Evolutionary conservation across 441 rosid species (phyloP).

Genomic region (Croton laevigatus): DNA sequence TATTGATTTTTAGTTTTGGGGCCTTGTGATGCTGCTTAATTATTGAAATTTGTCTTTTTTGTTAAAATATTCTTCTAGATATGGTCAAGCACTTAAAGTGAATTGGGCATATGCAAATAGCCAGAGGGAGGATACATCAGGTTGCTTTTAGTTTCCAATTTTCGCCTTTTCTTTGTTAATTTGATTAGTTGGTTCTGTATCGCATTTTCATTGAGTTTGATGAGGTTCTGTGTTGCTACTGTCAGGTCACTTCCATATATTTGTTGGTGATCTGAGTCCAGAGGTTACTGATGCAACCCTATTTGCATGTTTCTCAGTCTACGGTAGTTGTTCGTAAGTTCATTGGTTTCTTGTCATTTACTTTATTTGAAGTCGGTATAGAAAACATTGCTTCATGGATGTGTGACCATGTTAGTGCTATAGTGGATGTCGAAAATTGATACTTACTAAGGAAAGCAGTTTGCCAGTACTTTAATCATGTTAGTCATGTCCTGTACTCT

Average conservation of each 20-base stretch:
- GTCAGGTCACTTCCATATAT: constrained; percentile 78
- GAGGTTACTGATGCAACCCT: constrained; percentile 91
- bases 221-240: constrained; percentile 10
- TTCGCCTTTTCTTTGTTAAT: background rate
- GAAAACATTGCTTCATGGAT: background rate
- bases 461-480: background rate
- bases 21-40: background rate
- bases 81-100: constrained; percentile 87
- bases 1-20: background rate
- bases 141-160: constrained; percentile 33
- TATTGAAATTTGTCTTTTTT: background rate
- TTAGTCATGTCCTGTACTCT: background rate
- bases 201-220: constrained; percentile 4
- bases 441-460: background rate
- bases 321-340: constrained; percentile 82
- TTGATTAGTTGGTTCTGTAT: background rate
- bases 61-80: constrained; percentile 39
- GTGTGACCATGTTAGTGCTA: background rate
- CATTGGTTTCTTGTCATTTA: constrained; percentile 6
- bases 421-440: background rate
- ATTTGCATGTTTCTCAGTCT: constrained; percentile 80
- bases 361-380: background rate
- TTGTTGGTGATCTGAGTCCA: constrained; percentile 89
- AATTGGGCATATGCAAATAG: constrained; percentile 95
- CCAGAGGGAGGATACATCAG: constrained; percentile 92